phyloP scores from a whole-genome alignment of 2,329 filamentous ascomycete genomes.

The Cladophialophora immunda region DNA sequence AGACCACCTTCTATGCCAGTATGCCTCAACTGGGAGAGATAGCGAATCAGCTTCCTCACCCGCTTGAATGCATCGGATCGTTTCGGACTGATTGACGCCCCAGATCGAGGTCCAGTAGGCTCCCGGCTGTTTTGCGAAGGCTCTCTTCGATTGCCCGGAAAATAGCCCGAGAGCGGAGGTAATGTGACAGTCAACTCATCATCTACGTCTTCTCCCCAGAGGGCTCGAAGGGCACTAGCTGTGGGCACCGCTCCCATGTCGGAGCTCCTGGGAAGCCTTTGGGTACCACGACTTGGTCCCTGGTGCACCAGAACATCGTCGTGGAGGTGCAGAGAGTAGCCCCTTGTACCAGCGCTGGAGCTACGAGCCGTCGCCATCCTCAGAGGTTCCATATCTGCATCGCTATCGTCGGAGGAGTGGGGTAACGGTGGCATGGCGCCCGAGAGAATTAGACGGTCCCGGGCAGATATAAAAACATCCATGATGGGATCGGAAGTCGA shows the following conservation, averaged over 20 bases:
- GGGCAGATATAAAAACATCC: too few relatives aligned
- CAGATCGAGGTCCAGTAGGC: constrained; percentile 5
- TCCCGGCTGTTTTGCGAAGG: constrained; percentile 5
- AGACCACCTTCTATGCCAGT: constrained; percentile 34
- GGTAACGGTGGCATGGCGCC: neutral
- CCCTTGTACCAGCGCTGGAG: constrained; percentile 16
- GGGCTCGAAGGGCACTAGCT: constrained; percentile 31
- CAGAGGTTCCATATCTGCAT: constrained; percentile 28
- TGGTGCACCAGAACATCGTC: constrained; percentile 33
- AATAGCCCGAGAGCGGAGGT: neutral
- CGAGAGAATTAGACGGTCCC: too few relatives aligned
- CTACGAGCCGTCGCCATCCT: constrained; percentile 25
- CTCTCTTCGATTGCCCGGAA: neutral
- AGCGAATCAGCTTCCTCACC: constrained; percentile 68
- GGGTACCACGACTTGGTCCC: constrained; percentile 29
- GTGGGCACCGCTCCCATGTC: constrained; percentile 33
- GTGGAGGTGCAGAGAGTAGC: constrained; percentile 28
- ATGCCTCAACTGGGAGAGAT: constrained; percentile 62
- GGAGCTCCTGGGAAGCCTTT: constrained; percentile 22
- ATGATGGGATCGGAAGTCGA: constrained; percentile 21
- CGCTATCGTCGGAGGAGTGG: constrained; percentile 28
- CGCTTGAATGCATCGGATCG: constrained; percentile 38
- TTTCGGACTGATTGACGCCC: neutral
- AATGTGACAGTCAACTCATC: constrained; percentile 1
- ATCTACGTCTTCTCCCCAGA: constrained; percentile 30